Percentiles rank a stretch among this genome's conserved stretches.
Conservation (phyloP, 2,329 filamentous ascomycete species). For the Colletotrichum phormii region DNA sequence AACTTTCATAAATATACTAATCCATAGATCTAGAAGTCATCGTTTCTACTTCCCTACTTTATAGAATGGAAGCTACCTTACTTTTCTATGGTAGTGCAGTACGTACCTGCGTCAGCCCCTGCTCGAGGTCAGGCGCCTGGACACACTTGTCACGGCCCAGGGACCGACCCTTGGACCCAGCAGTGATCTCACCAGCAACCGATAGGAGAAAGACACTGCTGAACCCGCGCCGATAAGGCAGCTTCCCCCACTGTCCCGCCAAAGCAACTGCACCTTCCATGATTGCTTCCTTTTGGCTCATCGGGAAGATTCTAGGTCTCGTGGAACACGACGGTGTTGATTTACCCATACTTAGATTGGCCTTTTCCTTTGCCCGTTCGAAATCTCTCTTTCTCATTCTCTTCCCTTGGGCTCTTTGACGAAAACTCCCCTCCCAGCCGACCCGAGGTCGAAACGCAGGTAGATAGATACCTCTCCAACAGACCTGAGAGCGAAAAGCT, state of each 20-base stretch:
- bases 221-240: constrained; percentile 15
- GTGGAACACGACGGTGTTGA: neutral
- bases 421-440: neutral
- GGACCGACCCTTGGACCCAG: constrained; percentile 11
- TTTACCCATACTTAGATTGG: neutral
- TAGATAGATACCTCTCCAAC: neutral
- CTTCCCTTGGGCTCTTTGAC: neutral
- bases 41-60: too few species aligned
- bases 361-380: neutral
- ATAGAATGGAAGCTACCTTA: too few species aligned
- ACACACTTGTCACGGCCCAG: neutral
- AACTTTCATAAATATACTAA: too few species aligned
- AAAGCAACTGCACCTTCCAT: neutral
- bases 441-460: neutral
- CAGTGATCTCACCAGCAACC: constrained; percentile 35
- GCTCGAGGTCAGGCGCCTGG: neutral
- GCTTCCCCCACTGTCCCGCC: constrained; percentile 13
- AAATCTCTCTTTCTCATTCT: neutral
- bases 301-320: neutral
- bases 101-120: constrained; percentile 9
- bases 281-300: neutral
- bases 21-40: too few species aligned
- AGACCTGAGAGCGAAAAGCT: neutral
- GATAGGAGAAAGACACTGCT: constrained; percentile 22
- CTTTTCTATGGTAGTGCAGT: neutral